Evolutionary conservation across 768 basidiomycete species (phyloP).

Genomic region (Leccinellum rugosiceps): DNA sequence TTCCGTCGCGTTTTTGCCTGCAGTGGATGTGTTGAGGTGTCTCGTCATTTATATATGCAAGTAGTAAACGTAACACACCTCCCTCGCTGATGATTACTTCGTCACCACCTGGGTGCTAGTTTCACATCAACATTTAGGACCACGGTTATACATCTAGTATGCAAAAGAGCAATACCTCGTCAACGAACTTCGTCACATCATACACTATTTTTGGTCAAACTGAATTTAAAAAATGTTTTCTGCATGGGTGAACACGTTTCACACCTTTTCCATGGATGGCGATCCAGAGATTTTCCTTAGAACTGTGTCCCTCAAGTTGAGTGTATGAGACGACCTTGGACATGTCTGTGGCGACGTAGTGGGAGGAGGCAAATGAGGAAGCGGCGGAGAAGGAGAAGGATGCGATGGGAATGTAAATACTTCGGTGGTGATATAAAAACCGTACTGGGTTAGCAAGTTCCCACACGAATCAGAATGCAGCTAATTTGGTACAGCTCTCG

Average conservation of each 20-base stretch:
- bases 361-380: conserved; percentile 13
- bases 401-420: conserved; percentile 2
- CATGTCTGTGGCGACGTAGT: conserved; percentile 27
- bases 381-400: neutral
- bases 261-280: conserved; percentile 83
- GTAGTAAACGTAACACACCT: conserved; percentile 49
- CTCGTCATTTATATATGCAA: neutral
- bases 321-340: conserved; percentile 63
- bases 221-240: neutral
- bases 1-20: conserved; percentile 94
- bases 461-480: conserved; percentile 18
- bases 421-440: conserved; percentile 15
- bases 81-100: conserved; percentile 94
- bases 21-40: conserved; percentile 3
- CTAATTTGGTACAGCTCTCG: neutral
- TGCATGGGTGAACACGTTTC: conserved; percentile 1
- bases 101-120: conserved; percentile 94
- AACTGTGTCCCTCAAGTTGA: conserved; percentile 73
- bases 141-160: neutral
- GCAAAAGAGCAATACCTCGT: conserved; percentile 61
- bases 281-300: conserved; percentile 75
- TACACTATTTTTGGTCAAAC: conserved; percentile 59
- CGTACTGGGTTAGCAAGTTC: conserved; percentile 24
- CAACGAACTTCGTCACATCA: conserved; percentile 89
- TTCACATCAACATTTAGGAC: conserved; percentile 1